phyloP scores from a whole-genome alignment of 2,329 filamentous ascomycete genomes.

The Cladobotryum mycophilum region DNA sequence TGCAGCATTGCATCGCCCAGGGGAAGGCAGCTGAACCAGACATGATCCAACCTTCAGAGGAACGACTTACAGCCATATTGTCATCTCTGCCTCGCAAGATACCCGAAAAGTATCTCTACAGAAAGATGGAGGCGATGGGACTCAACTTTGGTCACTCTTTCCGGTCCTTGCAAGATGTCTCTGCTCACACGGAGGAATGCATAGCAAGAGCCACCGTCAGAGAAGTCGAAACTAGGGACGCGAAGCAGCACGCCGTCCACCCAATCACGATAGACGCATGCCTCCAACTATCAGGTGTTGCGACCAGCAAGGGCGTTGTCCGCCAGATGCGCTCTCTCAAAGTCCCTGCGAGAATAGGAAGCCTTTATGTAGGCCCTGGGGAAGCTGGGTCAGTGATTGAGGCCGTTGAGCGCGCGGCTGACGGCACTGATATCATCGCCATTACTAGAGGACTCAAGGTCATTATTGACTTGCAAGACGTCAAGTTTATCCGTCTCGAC shows the following conservation, averaged over 20 bases:
- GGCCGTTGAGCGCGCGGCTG: too few species aligned
- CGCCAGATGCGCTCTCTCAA: neutral
- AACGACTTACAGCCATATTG: too few species aligned
- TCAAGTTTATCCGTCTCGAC: neutral
- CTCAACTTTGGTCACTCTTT: conserved; percentile 11
- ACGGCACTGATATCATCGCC: too few species aligned
- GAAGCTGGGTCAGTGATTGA: too few species aligned
- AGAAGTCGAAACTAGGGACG: neutral
- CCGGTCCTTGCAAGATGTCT: conserved; percentile 6
- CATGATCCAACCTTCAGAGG: too few species aligned
- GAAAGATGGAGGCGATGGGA: conserved; percentile 2
- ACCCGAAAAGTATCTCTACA: conserved; percentile 1
- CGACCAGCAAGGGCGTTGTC: neutral
- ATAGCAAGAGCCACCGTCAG: neutral
- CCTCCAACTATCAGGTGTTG: neutral
- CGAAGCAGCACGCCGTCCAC: conserved; percentile 5
- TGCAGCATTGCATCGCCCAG: conserved; percentile 8
- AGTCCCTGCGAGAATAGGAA: conserved; percentile 1
- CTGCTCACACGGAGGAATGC: neutral
- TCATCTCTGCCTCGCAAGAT: neutral
- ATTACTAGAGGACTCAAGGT: too few species aligned
- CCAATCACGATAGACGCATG: conserved; percentile 9
- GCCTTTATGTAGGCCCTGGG: conserved; percentile 3
- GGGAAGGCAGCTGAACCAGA: conserved; percentile 1
- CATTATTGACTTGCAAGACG: neutral